Base-by-base conservation (phyloP, 306 rosid species). In the Medicago arabica region DNA sequence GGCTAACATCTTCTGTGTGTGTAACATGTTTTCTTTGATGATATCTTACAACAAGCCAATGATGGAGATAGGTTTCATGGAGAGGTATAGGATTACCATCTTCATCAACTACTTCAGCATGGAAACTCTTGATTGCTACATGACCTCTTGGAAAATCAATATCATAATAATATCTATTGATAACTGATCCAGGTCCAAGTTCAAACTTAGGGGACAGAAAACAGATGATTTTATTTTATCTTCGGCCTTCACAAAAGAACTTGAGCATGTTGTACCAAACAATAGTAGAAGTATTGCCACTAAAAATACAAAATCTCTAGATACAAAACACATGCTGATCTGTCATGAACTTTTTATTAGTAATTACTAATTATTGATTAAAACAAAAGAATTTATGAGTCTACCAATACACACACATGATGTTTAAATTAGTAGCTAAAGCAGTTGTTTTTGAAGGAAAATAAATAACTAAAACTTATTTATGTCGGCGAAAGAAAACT, bases 81-180 rank as follows among this genome's bases (percentile, higher is more conserved):
- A 91, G 90, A 40, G 93, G 85, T 25, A 89, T 15, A 23, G 87
- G 68, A 5, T 81, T 14, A 44, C 94, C 91, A 19, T 71, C 49
- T 70, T 88, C 91, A 67, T 92, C 94, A 68, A 92, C 66, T 11
- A 88, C 94, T 75, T 92, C 97, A n/a, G 83, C 94, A 31, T 80
- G 67, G 69, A 92, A 86, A 60, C 88, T 69, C 82, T 88, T 90
- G 0, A 92, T n/a, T 3, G 83, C 95, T 49, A 93, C 40, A 75
- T 93, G 97, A 77, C 93, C 95, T 73, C 36, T 88, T 39, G 98
- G 96, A 55, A 90, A 93, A 49, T 82, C 67, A 61, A 89, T 67
- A 43, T 77, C 75, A 50, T 80, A 67, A 82, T 67, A 83, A 69
- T 10, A 51, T 67, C 16, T 87, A 62, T 87, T 31, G 7, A 31